Evolutionary conservation across 1,284 basidiomycete genomes (phyloP).

Genomic region (Austroboletus novae-zelandiae): DNA sequence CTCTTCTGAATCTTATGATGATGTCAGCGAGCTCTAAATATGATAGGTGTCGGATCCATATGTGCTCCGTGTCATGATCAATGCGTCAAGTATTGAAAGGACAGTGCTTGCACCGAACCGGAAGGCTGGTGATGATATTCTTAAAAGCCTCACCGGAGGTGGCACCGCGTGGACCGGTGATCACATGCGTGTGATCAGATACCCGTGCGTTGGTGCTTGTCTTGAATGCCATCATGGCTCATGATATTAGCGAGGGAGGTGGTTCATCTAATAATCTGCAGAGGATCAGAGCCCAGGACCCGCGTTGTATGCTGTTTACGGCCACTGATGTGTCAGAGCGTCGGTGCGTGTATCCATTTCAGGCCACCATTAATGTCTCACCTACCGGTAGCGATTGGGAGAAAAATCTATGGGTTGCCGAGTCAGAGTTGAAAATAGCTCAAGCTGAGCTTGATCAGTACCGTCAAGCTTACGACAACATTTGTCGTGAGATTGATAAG

Average conservation of each 20-base stretch:
- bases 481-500: constrained; percentile 15
- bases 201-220: constrained; percentile 44
- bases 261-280: constrained; percentile 44
- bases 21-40: constrained; percentile 4
- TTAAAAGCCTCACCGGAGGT: constrained; percentile 44
- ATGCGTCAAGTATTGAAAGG: constrained; percentile 70
- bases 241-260: constrained; percentile 57
- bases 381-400: constrained; percentile 26
- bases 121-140: constrained; percentile 53
- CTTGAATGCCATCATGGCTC: neutral
- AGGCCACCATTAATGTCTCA: neutral
- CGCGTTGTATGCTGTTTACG: constrained; percentile 51
- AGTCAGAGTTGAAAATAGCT: constrained; percentile 23
- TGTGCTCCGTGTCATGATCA: constrained; percentile 82
- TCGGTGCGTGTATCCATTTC: constrained; percentile 25
- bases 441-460: constrained; percentile 17
- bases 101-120: constrained; percentile 65
- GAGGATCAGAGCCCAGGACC: constrained; percentile 38
- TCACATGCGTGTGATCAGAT: constrained; percentile 58
- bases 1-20: neutral
- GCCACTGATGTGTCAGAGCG: constrained; percentile 34
- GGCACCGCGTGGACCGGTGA: constrained; percentile 64
- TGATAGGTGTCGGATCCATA: constrained; percentile 70
- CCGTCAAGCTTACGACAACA: constrained; percentile 21
- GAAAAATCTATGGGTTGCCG: constrained; percentile 23